Percentiles rank a stretch among this genome's conserved stretches.
Conservation (phyloP, 768 basidiomycete species). For the Porphyrellus cyaneotinctus region DNA sequence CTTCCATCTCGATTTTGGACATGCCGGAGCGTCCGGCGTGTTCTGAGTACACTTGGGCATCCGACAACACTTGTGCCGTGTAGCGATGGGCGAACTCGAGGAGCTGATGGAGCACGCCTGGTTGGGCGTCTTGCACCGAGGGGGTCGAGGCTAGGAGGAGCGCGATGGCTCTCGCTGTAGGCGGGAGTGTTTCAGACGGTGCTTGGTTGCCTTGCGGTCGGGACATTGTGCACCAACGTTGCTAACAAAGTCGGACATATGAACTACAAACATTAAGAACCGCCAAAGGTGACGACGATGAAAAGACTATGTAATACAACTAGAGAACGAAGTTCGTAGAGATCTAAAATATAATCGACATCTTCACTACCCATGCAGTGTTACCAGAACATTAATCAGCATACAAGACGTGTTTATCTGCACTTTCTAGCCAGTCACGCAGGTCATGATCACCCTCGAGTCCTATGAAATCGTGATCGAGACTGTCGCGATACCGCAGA, state of each 20-base stretch:
- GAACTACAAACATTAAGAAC: constrained; percentile 14
- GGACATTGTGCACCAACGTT: constrained; percentile 41
- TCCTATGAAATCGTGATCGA: constrained; percentile 59
- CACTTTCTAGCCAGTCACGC: constrained; percentile 67
- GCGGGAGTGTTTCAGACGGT: constrained; percentile 64
- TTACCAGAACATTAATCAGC: constrained; percentile 48
- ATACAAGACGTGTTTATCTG: constrained; percentile 81
- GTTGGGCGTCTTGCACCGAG: constrained; percentile 80
- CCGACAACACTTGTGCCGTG: constrained; percentile 76
- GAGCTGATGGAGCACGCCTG: constrained; percentile 80
- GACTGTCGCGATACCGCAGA: constrained; percentile 73
- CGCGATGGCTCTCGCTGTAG: constrained; percentile 81
- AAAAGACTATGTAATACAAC: constrained; percentile 9
- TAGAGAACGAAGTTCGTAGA: constrained; percentile 22
- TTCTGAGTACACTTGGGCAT: constrained; percentile 84
- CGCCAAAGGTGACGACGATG: not conserved
- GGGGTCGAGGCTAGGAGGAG: constrained; percentile 80
- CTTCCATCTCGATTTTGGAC: constrained; percentile 75
- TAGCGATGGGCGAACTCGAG: constrained; percentile 86
- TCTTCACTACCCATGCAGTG: constrained; percentile 6
- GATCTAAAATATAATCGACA: constrained; percentile 27
- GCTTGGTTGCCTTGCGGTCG: constrained; percentile 32
- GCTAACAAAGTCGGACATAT: not conserved
- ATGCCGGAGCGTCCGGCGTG: constrained; percentile 68
- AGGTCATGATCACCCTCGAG: constrained; percentile 63